Evolutionary conservation across 306 rosid genomes (phyloP).

Genomic region (Canavalia gladiata): DNA sequence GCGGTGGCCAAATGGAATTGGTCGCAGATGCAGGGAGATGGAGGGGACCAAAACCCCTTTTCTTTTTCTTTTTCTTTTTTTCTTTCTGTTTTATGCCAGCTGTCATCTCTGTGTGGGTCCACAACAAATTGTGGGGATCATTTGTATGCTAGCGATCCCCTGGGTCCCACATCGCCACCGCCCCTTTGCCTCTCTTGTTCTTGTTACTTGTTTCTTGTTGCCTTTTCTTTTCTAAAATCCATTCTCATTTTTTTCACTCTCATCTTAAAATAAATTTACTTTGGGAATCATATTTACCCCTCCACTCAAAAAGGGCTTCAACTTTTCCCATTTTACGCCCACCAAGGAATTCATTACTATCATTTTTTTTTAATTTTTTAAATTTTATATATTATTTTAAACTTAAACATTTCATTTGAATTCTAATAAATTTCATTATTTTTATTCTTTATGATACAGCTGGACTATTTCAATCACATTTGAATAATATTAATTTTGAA

Average conservation of each 20-base stretch:
- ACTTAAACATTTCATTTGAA: too few relatives aligned
- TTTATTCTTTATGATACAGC: too few relatives aligned
- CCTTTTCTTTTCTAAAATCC: conserved; percentile 35
- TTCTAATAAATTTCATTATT: too few relatives aligned
- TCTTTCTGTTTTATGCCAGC: neutral
- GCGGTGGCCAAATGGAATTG: conserved; percentile 56
- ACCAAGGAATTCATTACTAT: neutral
- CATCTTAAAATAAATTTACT: too few relatives aligned
- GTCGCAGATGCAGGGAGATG: neutral
- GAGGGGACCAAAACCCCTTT: neutral
- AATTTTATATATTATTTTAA: too few relatives aligned
- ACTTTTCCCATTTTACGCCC: too few relatives aligned
- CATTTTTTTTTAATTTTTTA: neutral
- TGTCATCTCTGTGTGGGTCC: conserved; percentile 50
- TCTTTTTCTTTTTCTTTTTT: neutral
- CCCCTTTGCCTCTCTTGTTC: conserved; percentile 17
- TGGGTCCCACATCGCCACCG: conserved; percentile 54
- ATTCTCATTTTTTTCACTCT: neutral
- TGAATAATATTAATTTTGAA: neutral
- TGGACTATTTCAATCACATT: neutral
- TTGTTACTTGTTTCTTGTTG: neutral
- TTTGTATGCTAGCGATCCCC: conserved; percentile 50
- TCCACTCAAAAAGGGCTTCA: too few relatives aligned
- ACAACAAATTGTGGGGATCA: neutral
- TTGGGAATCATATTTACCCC: too few relatives aligned